A percentile compares a stretch with the other conserved stretches of the same genome.
phyloP scores from a whole-genome alignment of 2,329 filamentous ascomycete genomes.

The Alternaria sp. region DNA sequence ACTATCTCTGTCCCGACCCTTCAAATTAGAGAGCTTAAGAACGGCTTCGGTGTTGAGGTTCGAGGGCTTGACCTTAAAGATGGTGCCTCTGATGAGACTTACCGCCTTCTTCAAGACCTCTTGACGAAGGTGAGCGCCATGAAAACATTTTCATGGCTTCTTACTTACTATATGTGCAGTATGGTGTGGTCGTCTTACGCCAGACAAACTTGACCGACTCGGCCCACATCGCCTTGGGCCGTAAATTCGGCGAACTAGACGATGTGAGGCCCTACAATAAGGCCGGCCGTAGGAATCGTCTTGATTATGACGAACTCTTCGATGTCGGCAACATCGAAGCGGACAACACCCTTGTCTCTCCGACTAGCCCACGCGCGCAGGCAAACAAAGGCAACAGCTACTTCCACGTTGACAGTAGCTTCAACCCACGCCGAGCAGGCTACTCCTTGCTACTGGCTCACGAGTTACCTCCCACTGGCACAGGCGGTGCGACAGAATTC shows the following conservation, averaged over 20 bases:
- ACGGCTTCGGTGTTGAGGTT: not conserved
- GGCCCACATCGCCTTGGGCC: slow-evolving; percentile 61
- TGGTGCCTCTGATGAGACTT: not conserved
- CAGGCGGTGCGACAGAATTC: not conserved
- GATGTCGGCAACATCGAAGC: slow-evolving; percentile 65
- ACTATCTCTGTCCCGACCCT: not conserved
- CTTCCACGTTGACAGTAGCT: slow-evolving; percentile 41
- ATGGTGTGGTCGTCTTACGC: slow-evolving; percentile 64
- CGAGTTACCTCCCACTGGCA: slow-evolving; percentile 5
- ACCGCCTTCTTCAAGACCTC: not conserved
- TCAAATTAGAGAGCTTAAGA: not conserved
- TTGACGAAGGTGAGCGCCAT: not conserved
- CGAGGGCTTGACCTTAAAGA: not conserved
- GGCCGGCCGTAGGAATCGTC: slow-evolving; percentile 58
- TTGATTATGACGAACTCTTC: slow-evolving; percentile 62
- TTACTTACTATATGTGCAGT: slow-evolving; percentile 36
- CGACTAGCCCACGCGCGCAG: slow-evolving; percentile 2
- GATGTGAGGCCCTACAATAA: slow-evolving; percentile 49
- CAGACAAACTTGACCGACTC: slow-evolving; percentile 61
- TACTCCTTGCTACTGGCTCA: slow-evolving; percentile 34
- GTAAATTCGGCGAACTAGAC: slow-evolving; percentile 61
- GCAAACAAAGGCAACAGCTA: slow-evolving; percentile 36
- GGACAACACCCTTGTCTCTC: slow-evolving; percentile 54
- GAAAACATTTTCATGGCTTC: not conserved
- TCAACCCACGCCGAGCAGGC: slow-evolving; percentile 39